Evolutionary conservation across 352 stramenopile genomes (phyloP).

Genomic region (Phytophthora aleatoria): DNA sequence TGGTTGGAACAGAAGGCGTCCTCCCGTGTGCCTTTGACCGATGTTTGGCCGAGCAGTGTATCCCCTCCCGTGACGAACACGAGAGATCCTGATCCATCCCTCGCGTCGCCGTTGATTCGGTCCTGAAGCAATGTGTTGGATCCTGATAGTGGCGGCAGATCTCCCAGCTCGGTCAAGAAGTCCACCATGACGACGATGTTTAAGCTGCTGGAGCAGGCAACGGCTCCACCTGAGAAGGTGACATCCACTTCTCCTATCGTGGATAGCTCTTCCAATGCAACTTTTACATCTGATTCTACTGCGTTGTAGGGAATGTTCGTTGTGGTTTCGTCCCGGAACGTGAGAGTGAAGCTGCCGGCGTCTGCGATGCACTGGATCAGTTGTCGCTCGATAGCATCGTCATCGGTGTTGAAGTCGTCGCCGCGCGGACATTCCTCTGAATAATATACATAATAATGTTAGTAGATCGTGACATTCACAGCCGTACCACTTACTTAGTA

Average conservation of each 20-base stretch:
- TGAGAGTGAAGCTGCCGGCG: conserved; percentile 62
- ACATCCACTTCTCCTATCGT: conserved; percentile 53
- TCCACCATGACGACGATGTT: conserved; percentile 62
- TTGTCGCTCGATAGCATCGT: conserved; percentile 64
- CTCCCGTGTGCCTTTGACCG: conserved; percentile 71
- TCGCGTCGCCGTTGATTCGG: conserved; percentile 52
- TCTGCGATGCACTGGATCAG: conserved; percentile 66
- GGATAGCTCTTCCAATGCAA: conserved; percentile 51
- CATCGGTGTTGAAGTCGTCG: conserved; percentile 69
- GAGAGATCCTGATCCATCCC: conserved; percentile 57
- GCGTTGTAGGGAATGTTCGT: conserved; percentile 44
- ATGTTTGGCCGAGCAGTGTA: conserved; percentile 39
- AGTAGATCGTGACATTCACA: conserved; percentile 6
- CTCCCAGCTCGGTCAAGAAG: conserved; percentile 62
- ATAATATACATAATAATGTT: not conserved
- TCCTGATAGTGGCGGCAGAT: conserved; percentile 51
- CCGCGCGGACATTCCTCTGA: conserved; percentile 70
- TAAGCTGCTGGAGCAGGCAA: conserved; percentile 45
- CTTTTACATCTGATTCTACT: conserved; percentile 39
- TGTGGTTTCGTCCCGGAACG: conserved; percentile 68
- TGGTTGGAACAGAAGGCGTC: conserved; percentile 81
- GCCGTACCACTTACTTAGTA: conserved; percentile 38
- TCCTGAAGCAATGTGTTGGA: conserved; percentile 50
- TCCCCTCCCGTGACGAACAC: conserved; percentile 44
- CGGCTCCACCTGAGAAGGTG: conserved; percentile 36